These are phyloP conservation scores for Russula compacta DNA, from an alignment of 768 basidiomycete species.

Conservation along the genomic window DNA sequence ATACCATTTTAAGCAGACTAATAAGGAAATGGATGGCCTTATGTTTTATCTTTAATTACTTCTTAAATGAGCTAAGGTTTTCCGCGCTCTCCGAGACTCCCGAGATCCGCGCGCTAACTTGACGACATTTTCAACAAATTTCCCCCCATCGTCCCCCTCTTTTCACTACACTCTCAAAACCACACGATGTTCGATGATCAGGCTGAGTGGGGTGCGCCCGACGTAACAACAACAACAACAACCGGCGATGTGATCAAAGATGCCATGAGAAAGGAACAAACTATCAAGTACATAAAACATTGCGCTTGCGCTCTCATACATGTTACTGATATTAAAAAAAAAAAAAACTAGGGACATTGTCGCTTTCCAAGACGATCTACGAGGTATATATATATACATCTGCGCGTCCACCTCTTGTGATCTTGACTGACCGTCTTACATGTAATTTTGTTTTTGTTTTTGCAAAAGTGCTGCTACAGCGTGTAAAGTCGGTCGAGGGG, in stretches of 20 bases:
- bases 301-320: background rate
- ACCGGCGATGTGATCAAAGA: constrained; percentile 62
- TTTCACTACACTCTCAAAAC: no score
- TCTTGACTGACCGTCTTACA: no score
- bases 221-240: constrained; percentile 28
- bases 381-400: constrained; percentile 35
- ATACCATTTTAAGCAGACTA: no score
- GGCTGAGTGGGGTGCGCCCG: constrained; percentile 19
- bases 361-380: constrained; percentile 68
- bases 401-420: background rate
- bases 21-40: no score
- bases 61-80: no score
- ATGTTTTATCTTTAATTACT: no score
- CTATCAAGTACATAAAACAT: constrained; percentile 52
- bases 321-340: background rate
- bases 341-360: constrained; percentile 65
- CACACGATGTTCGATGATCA: constrained; percentile 12
- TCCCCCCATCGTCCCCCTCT: no score
- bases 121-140: no score
- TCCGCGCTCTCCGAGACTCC: no score
- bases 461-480: constrained; percentile 49
- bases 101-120: no score
- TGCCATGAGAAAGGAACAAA: constrained; percentile 65
- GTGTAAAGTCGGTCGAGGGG: constrained; percentile 59
- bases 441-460: no score